Evolutionary conservation across 768 basidiomycete genomes (phyloP), one percentile per base, ranked within the genome.

Genomic region (Lactifluus subvellereus): DNA sequence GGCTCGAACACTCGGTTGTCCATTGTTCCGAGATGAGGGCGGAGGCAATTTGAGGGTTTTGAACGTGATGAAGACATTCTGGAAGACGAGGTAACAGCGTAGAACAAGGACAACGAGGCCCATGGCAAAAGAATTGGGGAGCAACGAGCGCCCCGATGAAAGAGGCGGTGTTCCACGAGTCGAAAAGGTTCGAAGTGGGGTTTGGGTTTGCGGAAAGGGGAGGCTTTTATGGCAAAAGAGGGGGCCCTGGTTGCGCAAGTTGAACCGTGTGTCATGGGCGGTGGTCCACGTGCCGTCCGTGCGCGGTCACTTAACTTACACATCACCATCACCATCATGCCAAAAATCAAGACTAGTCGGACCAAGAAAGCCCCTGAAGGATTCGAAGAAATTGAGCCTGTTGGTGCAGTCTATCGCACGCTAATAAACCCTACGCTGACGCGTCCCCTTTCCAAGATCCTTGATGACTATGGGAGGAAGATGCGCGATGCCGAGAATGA

Each of bases 401-500:
- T 91, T 69, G 22, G 85, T 73, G 56, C 43, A 16, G 2, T 20
- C 14, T 37, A 16, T 58, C 40, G 27, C 43, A 3, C 38, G 16
- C 30, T n/a, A 18, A 40, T 40, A 20, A 10, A 5, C 6, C 27
- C 22, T n/a, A 20, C 27, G 32, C 47, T 59, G 13, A 67, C 50
- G 11, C 14, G 9, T 18, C 16, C 47, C n/a, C 30, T 18, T 14
- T 61, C 40, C 18, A 63, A 96, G 89, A 88, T 98, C 69, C 88
- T 98, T 68, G 97, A 98, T 68, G 97, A 98, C 76, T 99, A 98
- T 74, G 91, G 92, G 49, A 92, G 94, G 79, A 98, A 97, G 79
- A 99, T 99, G 97, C 81, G 97, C 59, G 97, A 99, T 75, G 97
- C 91, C 1, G 97, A 99, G 80, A 97, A 95, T 71, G 97, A 99